Evolutionary conservation across 805 yeast genomes (phyloP), one percentile per base, ranked within the genome.

Genomic region (Candida verbasci): DNA sequence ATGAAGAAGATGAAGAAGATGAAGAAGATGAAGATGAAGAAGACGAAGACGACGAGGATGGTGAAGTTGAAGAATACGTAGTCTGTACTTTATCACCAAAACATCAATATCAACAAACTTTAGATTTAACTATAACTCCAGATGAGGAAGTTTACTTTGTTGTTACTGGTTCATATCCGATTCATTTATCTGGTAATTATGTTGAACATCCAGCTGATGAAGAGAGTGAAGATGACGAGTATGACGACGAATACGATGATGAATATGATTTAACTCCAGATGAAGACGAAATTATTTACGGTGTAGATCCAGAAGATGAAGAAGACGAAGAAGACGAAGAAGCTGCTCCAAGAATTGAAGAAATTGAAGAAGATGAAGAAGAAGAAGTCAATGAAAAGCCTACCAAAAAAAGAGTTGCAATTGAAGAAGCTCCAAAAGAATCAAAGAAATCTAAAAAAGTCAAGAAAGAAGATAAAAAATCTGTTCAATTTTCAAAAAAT

Each of bases 61-160:
- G 80, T 38, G 94, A 82, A 36, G 78, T 85, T 54, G 86, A 84
- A 61, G 95, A 86, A 65, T 82, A 70, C 53, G 83, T 88, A 42
- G 68, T 93, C 44, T 84, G 95, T 68, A 93, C 98, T 38, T 74
- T 93, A 46, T 80, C 94, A 38, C 97, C 98, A 63, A 73, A 80
- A 55, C 57, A 74, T 37, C 86, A 80, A 61, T 83, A 60, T 65
- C 99, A 93, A 73, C 97, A 91, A 74, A 71, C 94, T 39, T 61
- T 93, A 39, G 97, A 93, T 57, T 68, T 93, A 47, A 86, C 94
- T 55, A 83, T 93, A 55, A 76, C 82, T 38, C 95, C 97, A 55
- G 91, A 81, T 55, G 98, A 93, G 70, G 95, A 89, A 57, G 87
- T 93, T 44, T 80, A 73, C 71, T 93, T 93, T 56, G 95, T 87